phyloP scores from a whole-genome alignment of 495 filamentous ascomycete species.

The Penicillium bialowiezense region DNA sequence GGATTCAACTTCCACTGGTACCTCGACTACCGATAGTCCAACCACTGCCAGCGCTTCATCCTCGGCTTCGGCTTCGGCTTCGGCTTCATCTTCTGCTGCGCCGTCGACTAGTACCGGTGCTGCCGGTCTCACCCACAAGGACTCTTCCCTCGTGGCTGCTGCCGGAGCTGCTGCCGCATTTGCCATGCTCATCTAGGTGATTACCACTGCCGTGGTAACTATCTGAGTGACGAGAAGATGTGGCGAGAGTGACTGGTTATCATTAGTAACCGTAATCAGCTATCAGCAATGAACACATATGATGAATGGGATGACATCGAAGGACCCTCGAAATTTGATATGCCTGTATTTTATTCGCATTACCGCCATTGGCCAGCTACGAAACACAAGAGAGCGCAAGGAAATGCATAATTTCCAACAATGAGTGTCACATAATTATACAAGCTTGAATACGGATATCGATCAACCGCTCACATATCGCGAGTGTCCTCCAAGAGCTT shows the following conservation, averaged over 20 bases:
- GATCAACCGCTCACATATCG: conserved; percentile 9
- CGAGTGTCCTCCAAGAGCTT: conserved; percentile 36
- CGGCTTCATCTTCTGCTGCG: conserved; percentile 12
- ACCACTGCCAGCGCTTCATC: conserved; percentile 11
- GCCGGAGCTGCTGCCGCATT: conserved; percentile 33
- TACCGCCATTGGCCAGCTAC: background rate
- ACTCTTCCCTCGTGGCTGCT: conserved; percentile 31
- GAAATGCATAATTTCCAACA: no score
- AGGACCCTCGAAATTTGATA: background rate
- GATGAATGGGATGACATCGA: background rate
- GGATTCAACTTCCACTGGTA: conserved; percentile 6
- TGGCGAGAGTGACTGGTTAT: background rate
- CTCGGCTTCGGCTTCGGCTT: conserved; percentile 4
- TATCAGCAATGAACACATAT: background rate
- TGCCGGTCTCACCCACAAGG: conserved; percentile 46
- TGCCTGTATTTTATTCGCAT: background rate
- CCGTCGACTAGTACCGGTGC: conserved; percentile 31
- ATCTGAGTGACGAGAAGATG: background rate
- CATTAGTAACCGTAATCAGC: background rate
- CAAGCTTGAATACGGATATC: background rate
- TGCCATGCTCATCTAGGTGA: conserved; percentile 29
- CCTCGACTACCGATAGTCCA: conserved; percentile 8
- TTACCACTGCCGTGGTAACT: no score
- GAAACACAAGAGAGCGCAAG: background rate
- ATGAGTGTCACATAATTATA: no score